A percentile compares a stretch with the other conserved stretches of the same genome.
These are phyloP conservation scores for Larix kaempferi DNA, from an alignment of 75 land plant species.

Conservation along the genomic window DNA sequence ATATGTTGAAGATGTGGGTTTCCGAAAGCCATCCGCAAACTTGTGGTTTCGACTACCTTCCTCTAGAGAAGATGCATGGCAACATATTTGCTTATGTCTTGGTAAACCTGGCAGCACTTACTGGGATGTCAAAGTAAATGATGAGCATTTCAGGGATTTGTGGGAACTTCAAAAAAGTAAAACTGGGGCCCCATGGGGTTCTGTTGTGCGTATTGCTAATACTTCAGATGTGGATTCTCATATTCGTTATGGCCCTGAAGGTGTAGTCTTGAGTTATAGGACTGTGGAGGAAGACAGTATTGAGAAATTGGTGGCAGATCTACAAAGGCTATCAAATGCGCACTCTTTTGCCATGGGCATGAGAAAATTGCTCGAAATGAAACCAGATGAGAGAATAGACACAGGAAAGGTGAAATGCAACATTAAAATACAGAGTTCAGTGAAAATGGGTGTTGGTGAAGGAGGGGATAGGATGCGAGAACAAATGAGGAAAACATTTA, in stretches of 20 bases:
- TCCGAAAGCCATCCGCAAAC: constrained; percentile 60
- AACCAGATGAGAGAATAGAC: constrained; percentile 61
- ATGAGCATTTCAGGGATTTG: constrained; percentile 73
- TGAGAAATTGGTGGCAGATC: constrained; percentile 75
- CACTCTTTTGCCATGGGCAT: constrained; percentile 89
- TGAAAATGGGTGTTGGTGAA: constrained; percentile 30
- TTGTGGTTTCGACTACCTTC: constrained; percentile 85
- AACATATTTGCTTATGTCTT: constrained; percentile 77
- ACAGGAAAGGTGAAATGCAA: constrained; percentile 23
- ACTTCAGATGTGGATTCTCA: constrained; percentile 92
- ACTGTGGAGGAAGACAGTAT: constrained; percentile 86
- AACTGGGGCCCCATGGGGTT: constrained; percentile 48
- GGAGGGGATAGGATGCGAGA: constrained; percentile 66
- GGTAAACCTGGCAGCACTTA: constrained; percentile 89
- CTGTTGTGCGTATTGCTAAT: constrained; percentile 87
- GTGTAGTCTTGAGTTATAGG: constrained; percentile 71
- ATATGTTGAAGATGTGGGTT: constrained; percentile 79
- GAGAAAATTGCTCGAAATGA: constrained; percentile 69
- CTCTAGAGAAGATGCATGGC: constrained; percentile 74
- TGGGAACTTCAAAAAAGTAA: constrained; percentile 92
- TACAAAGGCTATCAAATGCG: constrained; percentile 83
- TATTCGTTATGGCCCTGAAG: constrained; percentile 78
- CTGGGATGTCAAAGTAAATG: constrained; percentile 90
- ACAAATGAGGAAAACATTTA: constrained; percentile 68
- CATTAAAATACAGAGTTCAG: constrained; percentile 17